Percentiles rank a stretch among this genome's conserved stretches.
phyloP scores from a whole-genome alignment of 108 stramenopile genomes.

The Aurantiochytrium sp. region DNA sequence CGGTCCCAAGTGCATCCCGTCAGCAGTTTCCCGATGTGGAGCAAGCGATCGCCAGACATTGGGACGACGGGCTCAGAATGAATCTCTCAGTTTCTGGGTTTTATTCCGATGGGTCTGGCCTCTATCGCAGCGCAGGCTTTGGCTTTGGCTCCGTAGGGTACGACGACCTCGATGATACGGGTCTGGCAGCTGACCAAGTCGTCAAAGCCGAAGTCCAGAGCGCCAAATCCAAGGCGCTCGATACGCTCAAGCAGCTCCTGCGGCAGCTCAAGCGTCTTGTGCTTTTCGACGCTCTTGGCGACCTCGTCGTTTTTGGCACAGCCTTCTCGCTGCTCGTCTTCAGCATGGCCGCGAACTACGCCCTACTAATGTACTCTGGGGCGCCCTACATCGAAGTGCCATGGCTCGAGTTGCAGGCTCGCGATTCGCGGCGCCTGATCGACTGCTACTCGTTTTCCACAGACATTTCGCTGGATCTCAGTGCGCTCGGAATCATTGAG shows the following conservation, averaged over 20 bases:
- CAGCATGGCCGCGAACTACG: not conserved
- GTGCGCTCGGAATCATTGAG: not conserved
- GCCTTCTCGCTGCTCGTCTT: not conserved
- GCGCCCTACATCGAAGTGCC: not conserved
- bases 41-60: too few relatives aligned
- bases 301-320: not conserved
- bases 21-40: too few relatives aligned
- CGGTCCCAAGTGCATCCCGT: too few relatives aligned
- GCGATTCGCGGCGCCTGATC: not conserved
- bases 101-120: too few relatives aligned
- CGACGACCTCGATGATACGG: too few relatives aligned
- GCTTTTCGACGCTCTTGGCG: constrained; percentile 5
- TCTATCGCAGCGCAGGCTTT: too few relatives aligned
- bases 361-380: not conserved
- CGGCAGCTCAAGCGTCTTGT: not conserved
- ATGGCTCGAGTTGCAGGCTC: not conserved
- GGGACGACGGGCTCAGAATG: too few relatives aligned
- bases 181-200: too few relatives aligned
- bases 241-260: not conserved
- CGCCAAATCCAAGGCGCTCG: not conserved
- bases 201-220: too few relatives aligned
- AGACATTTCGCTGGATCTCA: not conserved
- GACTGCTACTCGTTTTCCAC: not conserved
- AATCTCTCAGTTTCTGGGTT: too few relatives aligned
- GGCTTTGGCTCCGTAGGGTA: too few relatives aligned